Evolutionary conservation across 768 basidiomycete genomes (phyloP).

Genomic region (Russula dissimulans): DNA sequence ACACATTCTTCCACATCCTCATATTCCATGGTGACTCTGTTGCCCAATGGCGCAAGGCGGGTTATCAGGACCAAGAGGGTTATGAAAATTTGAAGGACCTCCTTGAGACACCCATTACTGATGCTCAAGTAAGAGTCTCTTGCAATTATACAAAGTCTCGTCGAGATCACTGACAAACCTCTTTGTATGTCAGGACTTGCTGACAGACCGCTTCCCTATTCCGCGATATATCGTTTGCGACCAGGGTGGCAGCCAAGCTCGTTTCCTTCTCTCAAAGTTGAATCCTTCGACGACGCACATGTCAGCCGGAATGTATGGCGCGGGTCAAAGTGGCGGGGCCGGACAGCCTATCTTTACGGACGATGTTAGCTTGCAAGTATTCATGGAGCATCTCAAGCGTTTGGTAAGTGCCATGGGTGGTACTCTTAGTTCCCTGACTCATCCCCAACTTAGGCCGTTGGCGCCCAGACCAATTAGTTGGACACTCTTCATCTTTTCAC

Average conservation of each 20-base stretch:
- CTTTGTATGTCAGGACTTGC: constrained; percentile 60
- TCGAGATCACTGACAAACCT: background rate
- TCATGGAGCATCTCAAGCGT: constrained; percentile 96
- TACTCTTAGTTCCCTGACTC: background rate
- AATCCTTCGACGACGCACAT: constrained; percentile 99
- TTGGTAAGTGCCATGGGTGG: constrained; percentile 43
- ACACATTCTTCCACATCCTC: constrained; percentile 99
- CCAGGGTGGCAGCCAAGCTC: constrained; percentile 94
- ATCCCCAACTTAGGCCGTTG: constrained; percentile 13
- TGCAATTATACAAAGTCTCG: background rate
- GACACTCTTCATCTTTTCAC: background rate
- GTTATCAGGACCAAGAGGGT: constrained; percentile 97
- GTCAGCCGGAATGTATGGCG: constrained; percentile 86
- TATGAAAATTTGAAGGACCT: constrained; percentile 98
- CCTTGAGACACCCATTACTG: constrained; percentile 73
- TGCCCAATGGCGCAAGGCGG: constrained; percentile 96
- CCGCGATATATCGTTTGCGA: constrained; percentile 98
- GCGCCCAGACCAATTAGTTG: constrained; percentile 20
- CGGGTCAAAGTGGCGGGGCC: constrained; percentile 48
- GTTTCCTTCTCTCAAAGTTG: constrained; percentile 93
- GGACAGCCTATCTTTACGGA: constrained; percentile 98
- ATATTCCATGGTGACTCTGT: constrained; percentile 99
- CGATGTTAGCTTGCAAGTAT: constrained; percentile 94
- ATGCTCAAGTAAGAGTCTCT: constrained; percentile 61
- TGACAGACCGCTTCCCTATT: constrained; percentile 92